Evolutionary conservation across 176 grass and related monocot species (phyloP).

Genomic region (Miscanthus lutarioriparius): DNA sequence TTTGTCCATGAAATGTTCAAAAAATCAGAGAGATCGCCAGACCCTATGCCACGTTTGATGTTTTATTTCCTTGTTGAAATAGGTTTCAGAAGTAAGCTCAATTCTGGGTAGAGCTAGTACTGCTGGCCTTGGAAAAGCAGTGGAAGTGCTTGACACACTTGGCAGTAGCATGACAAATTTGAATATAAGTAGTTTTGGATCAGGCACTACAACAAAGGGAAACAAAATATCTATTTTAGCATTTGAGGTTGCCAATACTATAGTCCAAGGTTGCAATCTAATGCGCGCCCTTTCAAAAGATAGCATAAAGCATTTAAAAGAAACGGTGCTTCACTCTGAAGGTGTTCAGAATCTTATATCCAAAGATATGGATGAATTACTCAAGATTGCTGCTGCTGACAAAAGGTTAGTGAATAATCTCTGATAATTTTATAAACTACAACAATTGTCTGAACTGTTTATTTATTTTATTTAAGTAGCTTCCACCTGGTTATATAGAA

Average conservation of each 20-base stretch:
- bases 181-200: conserved; percentile 75
- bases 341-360: conserved; percentile 89
- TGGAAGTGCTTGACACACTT: conserved; percentile 94
- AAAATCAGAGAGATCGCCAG: not conserved
- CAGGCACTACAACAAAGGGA: conserved; percentile 65
- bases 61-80: conserved; percentile 41
- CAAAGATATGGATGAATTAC: conserved; percentile 94
- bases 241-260: conserved; percentile 96
- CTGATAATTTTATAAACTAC: conserved; percentile 12
- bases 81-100: conserved; percentile 87
- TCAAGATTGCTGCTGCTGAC: conserved; percentile 75
- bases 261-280: conserved; percentile 92
- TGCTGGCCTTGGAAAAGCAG: conserved; percentile 77
- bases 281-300: conserved; percentile 93
- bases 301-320: conserved; percentile 89
- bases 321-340: conserved; percentile 87
- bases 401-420: conserved; percentile 70
- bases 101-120: conserved; percentile 84
- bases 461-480: conserved; percentile 25
- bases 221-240: conserved; percentile 92
- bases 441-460: conserved; percentile 19
- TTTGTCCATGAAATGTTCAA: not conserved
- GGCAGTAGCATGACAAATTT: conserved; percentile 98
- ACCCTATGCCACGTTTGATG: conserved; percentile 11
- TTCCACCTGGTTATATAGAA: conserved; percentile 9